Evolutionary conservation across 768 basidiomycete genomes (phyloP).

Genomic region (Tylopilus rubrobrunneus): DNA sequence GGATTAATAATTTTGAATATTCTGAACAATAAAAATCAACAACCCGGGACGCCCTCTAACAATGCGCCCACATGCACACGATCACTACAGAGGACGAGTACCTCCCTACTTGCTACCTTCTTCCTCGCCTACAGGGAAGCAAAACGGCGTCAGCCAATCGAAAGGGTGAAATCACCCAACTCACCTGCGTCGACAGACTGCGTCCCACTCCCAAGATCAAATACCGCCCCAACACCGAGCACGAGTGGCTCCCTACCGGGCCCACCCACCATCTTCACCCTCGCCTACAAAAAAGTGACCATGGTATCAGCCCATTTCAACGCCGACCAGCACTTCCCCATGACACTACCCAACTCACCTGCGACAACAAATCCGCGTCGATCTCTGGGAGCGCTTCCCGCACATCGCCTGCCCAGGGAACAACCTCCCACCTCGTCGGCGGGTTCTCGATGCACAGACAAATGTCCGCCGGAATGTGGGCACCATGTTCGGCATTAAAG

Average conservation of each 20-base stretch:
- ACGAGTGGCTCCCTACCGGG: neutral
- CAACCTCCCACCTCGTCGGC: conserved; percentile 70
- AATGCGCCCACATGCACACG: neutral
- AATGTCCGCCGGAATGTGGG: conserved; percentile 72
- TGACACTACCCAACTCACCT: conserved; percentile 36
- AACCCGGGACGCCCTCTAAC: too few relatives aligned
- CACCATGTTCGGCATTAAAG: conserved; percentile 73
- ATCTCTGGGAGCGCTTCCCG: conserved; percentile 61
- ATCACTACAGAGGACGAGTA: neutral
- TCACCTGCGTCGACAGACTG: conserved; percentile 48
- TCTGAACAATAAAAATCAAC: too few relatives aligned
- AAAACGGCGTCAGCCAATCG: neutral
- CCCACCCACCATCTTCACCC: conserved; percentile 15
- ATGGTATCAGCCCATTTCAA: neutral
- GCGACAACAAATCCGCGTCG: conserved; percentile 51
- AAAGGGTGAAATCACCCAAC: neutral
- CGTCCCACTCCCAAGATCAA: too few relatives aligned
- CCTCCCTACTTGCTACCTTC: conserved; percentile 8
- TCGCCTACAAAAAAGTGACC: conserved; percentile 24
- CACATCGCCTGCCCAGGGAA: conserved; percentile 51
- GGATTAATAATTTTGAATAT: too few relatives aligned
- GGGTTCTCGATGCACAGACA: conserved; percentile 73
- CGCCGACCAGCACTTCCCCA: neutral
- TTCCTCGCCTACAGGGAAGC: conserved; percentile 28
- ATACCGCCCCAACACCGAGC: neutral